A percentile compares a stretch with the other conserved stretches of the same genome.
Evolutionary conservation across 1,139 yeast species (phyloP).

Genomic region (Suhomyces ambrosiae): DNA sequence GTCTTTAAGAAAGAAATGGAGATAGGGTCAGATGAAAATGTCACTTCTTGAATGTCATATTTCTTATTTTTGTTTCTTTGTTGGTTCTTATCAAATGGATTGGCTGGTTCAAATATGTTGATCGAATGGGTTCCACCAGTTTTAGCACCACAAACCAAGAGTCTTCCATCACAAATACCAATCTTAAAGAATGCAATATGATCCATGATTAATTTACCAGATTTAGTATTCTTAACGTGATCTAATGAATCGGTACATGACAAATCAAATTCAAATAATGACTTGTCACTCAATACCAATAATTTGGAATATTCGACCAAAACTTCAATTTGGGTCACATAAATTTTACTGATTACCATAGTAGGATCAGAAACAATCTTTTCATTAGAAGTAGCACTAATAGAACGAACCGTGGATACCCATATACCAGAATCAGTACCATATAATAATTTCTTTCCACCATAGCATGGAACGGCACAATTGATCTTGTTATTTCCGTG

Average conservation of each 20-base stretch:
- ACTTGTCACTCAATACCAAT: constrained; percentile 80
- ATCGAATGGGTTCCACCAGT: constrained; percentile 74
- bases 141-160: constrained; percentile 88
- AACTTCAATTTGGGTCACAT: constrained; percentile 88
- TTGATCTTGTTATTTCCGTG: constrained; percentile 73
- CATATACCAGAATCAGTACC: constrained; percentile 94
- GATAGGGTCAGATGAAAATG: constrained; percentile 85
- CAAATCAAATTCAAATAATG: constrained; percentile 79
- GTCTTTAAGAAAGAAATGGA: constrained; percentile 89
- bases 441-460: constrained; percentile 85
- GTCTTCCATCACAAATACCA: constrained; percentile 88
- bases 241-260: constrained; percentile 68
- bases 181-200: constrained; percentile 90
- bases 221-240: constrained; percentile 66
- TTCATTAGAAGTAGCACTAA: constrained; percentile 46
- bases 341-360: constrained; percentile 73
- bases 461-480: constrained; percentile 93
- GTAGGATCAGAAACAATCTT: constrained; percentile 70
- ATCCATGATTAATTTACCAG: constrained; percentile 76
- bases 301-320: constrained; percentile 88
- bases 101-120: constrained; percentile 79
- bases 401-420: constrained; percentile 63
- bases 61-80: constrained; percentile 63
- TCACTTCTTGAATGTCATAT: constrained; percentile 71
- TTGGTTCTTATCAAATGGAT: constrained; percentile 59